Percentiles rank a stretch among this genome's conserved stretches.
Conservation (phyloP, 306 rosid genomes). For the Ammopiptanthus mongolicus region DNA sequence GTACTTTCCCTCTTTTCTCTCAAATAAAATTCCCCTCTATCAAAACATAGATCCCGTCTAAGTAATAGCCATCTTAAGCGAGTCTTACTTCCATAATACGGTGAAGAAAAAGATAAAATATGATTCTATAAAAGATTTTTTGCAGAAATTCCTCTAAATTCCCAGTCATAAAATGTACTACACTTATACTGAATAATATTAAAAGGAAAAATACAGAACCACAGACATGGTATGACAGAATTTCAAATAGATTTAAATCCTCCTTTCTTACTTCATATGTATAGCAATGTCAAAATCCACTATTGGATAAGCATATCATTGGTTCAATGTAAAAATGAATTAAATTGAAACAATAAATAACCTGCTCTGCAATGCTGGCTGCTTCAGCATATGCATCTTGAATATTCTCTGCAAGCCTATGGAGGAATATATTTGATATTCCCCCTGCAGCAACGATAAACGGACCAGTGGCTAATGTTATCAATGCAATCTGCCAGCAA, state of each 20-base stretch:
- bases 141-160: not conserved
- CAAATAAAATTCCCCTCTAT: not conserved
- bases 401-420: slow-evolving; percentile 98
- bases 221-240: not conserved
- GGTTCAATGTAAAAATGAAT: not conserved
- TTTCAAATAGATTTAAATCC: not conserved
- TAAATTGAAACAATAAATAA: slow-evolving; percentile 25
- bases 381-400: slow-evolving; percentile 99
- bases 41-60: not conserved
- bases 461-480: slow-evolving; percentile 96
- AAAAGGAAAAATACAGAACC: not conserved
- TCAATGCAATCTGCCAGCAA: slow-evolving; percentile 97
- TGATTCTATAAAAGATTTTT: not conserved
- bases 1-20: not conserved
- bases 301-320: not conserved
- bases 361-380: slow-evolving; percentile 99
- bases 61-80: not conserved
- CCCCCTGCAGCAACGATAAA: slow-evolving; percentile 99
- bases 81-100: not conserved
- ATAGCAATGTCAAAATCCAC: slow-evolving; percentile 6
- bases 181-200: not conserved
- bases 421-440: slow-evolving; percentile 97
- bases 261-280: not conserved
- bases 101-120: not conserved
- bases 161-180: not conserved